These are phyloP conservation scores for Lachancea cidri DNA, from an alignment of 805 yeast genomes.

Conservation along the genomic window DNA sequence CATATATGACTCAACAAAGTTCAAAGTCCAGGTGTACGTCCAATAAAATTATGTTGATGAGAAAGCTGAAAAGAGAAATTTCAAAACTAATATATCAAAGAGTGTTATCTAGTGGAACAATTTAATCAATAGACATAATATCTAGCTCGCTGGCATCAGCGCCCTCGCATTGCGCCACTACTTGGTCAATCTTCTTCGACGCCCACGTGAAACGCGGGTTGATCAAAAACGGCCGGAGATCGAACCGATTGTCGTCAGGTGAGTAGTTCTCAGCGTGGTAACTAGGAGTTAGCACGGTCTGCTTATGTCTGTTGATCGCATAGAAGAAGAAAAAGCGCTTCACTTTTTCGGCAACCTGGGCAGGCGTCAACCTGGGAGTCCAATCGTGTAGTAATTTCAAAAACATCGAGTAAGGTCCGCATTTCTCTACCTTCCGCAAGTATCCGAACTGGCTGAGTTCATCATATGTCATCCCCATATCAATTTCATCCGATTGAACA, in stretches of 20 bases:
- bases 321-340: conserved; percentile 89
- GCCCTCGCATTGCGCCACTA: conserved; percentile 56
- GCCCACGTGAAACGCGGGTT: conserved; percentile 90
- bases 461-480: conserved; percentile 98
- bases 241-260: conserved; percentile 96
- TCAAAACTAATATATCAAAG: no score
- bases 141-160: conserved; percentile 20
- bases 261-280: conserved; percentile 98
- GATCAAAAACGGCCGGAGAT: conserved; percentile 90
- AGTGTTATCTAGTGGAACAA: no score
- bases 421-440: conserved; percentile 83
- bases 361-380: conserved; percentile 80
- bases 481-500: conserved; percentile 93
- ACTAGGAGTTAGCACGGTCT: conserved; percentile 95
- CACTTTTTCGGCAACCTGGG: conserved; percentile 85
- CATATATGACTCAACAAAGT: no score
- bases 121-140: conserved; percentile 30
- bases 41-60: no score
- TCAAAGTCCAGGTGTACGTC: no score
- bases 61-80: no score
- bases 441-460: conserved; percentile 89
- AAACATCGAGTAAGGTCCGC: conserved; percentile 97
- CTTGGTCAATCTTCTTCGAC: conserved; percentile 76
- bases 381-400: conserved; percentile 85
- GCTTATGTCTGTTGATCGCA: conserved; percentile 93